phyloP scores from a whole-genome alignment of 352 stramenopile species.

The Globisporangium spiculum region DNA sequence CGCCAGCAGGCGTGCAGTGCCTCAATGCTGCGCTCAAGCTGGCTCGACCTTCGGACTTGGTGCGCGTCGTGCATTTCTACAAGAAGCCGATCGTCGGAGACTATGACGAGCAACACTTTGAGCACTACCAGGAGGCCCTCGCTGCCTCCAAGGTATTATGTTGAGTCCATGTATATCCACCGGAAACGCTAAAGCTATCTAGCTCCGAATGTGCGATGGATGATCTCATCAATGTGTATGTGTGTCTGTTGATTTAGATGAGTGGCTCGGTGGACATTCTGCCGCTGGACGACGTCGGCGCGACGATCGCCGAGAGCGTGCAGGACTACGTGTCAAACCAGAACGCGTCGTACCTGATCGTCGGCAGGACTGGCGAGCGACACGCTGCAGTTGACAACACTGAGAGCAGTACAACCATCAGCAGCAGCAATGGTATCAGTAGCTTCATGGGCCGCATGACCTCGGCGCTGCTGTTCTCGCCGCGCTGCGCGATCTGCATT shows the following conservation, averaged over 20 bases:
- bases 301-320: slow-evolving; percentile 48
- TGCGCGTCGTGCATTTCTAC: slow-evolving; percentile 67
- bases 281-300: slow-evolving; percentile 30
- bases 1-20: slow-evolving; percentile 24
- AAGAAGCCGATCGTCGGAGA: slow-evolving; percentile 36
- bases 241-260: slow-evolving; percentile 18
- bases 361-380: slow-evolving; percentile 33
- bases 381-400: not conserved
- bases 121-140: slow-evolving; percentile 33
- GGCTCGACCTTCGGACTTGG: slow-evolving; percentile 36
- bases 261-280: slow-evolving; percentile 38
- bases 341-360: slow-evolving; percentile 43
- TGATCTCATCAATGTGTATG: not conserved
- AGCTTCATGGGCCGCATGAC: slow-evolving; percentile 34
- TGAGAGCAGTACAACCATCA: not conserved
- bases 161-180: not conserved
- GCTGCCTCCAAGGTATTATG: slow-evolving; percentile 12
- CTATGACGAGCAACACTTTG: slow-evolving; percentile 33
- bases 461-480: slow-evolving; percentile 49
- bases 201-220: not conserved
- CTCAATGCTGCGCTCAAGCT: slow-evolving; percentile 57
- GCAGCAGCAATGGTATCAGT: slow-evolving; percentile 9
- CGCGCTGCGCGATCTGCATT: slow-evolving; percentile 47
- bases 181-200: not conserved
- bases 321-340: slow-evolving; percentile 43